Base-by-base conservation (phyloP, 331 rosid species). In the Acacia concinna region DNA sequence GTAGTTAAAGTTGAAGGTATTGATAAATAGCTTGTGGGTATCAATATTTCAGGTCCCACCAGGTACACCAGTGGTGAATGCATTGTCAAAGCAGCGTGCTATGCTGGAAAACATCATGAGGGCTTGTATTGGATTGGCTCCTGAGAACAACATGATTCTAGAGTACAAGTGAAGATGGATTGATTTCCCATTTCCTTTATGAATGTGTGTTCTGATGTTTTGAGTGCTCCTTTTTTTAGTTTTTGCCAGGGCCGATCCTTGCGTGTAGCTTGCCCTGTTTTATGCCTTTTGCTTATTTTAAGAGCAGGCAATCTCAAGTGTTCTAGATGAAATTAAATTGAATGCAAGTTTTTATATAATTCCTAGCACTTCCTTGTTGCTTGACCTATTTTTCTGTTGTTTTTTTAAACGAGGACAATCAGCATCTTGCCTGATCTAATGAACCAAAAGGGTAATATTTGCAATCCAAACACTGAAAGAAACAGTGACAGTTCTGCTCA, bases 61-160 rank as follows among this genome's bases (percentile, higher is more conserved):
- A 4, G 97, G 96, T 20, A 94, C 97, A 2, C 97, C 98, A 2
- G 97, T 94, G 68, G 97, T 94, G 96, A 92, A 94, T 87, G 98
- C 97, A 1, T 77, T 94, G 77, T 85, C 98, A 14, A 94, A 94
- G 93, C 98, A 94, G 89, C 78, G 97, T 74, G 92, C 97, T 30
- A 94, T 94, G 97, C 87, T 94, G 78, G 98, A 94, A 86, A 94
- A 94, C 84, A 94, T 94, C 31, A 12, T 94, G 88, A 88, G 98
- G 79, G 97, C 97, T 57, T 94, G 97, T 81, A 94, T 94, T 84
- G 98, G 98, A 62, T 83, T 94, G 88, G 94, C 98, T 69, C 97
- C 98, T 5, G 98, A 94, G 90, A 94, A 92, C 87, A 92, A 94
- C 87, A 94, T 94, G 97, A 94, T 92, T 10, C 83, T 94, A 73